Base-by-base conservation (phyloP, 495 filamentous ascomycete genomes). In the Neurospora sp. region DNA sequence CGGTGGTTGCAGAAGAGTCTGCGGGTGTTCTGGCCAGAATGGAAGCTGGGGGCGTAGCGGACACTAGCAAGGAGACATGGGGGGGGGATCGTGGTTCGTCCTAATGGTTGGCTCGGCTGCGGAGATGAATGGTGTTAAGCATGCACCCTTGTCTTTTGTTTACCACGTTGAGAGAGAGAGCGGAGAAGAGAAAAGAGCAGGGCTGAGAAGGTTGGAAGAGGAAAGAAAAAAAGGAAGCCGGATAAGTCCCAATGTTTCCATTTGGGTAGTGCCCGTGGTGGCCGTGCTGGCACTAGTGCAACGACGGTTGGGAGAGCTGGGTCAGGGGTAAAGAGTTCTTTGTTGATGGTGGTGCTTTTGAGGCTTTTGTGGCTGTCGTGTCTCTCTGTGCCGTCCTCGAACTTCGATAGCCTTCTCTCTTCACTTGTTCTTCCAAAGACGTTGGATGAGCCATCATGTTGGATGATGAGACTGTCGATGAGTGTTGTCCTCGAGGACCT, bases 1-100 rank as follows among this genome's bases (percentile, higher is more conserved):
- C 79, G 77, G 71, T 39, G 73, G 31, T 20, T 71, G 69, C 70
- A 38, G 69, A 40, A 31, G 69, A 27, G 27, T 61, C 53, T 65
- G 53, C 14, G 22, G 40, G 18, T 39, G 42, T 35, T 53, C 40
- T 44, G 38, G 70, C 40, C 70, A 71, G 42, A 65, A 65, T 65
- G 53, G 53, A 65, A 65, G 53, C 53, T 35, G 53, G 53, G 53
- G 53, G 53, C 53, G 53, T 37, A 65, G 53, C 53, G 53, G 53
- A 65, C 27, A 65, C 53, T 65, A 59, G 45, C 45, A 53, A 53
- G 20, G 45, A 53, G 45, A 53, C 45, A 53, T 53, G 45, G 45
- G 45, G 18, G 27, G 14, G 20, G 18, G 48, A 59, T 59, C n/a
- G 48, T 65, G 27, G 53, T 61, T 61, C 53, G 53, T 31, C 53